Percentiles rank a stretch among this genome's conserved stretches.
phyloP scores from a whole-genome alignment of 1,284 basidiomycete species.

The Anthracocystis setariae region DNA sequence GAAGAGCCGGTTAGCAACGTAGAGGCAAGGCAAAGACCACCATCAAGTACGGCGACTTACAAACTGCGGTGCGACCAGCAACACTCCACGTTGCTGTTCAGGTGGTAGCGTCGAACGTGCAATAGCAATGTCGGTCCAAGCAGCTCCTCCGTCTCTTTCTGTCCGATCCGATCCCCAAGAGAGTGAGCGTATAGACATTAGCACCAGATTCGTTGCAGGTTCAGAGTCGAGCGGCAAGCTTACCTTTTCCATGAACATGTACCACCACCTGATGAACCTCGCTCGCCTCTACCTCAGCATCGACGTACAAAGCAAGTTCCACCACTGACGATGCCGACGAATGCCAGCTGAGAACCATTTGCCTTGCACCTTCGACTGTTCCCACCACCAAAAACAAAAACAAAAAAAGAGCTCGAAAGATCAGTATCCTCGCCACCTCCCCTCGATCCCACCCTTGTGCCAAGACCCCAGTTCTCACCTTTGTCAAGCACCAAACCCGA shows the following conservation, averaged over 20 bases:
- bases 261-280: constrained; percentile 21
- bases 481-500: no score
- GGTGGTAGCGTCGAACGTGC: constrained; percentile 6
- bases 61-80: constrained; percentile 24
- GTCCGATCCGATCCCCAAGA: no score
- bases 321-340: neutral
- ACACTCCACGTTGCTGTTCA: neutral
- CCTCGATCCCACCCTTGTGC: no score
- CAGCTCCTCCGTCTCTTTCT: constrained; percentile 18
- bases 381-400: neutral
- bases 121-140: constrained; percentile 12
- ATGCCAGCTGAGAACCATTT: constrained; percentile 5
- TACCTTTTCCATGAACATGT: constrained; percentile 31
- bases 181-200: no score
- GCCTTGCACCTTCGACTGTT: constrained; percentile 6
- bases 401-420: neutral
- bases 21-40: no score
- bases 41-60: constrained; percentile 8
- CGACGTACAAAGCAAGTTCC: constrained; percentile 4
- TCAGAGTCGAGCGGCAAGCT: no score
- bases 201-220: no score
- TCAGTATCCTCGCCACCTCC: no score
- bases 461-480: no score
- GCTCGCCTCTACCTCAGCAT: neutral
- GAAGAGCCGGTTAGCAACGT: no score